Evolutionary conservation across 495 filamentous ascomycete species (phyloP).

Genomic region (Aspergillus homomorphus): DNA sequence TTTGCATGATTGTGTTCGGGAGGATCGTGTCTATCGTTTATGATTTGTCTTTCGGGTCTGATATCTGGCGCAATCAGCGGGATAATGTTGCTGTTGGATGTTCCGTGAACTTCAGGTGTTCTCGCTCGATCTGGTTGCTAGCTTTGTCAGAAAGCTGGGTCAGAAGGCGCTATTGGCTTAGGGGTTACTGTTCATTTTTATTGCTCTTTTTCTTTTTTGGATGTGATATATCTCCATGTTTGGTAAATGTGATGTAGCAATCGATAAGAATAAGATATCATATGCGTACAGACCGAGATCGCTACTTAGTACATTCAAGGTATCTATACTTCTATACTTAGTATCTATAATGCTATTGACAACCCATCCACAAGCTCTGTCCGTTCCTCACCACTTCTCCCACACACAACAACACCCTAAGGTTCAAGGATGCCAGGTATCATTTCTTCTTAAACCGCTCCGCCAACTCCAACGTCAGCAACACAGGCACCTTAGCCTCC

Average conservation of each 20-base stretch:
- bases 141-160: too few species aligned
- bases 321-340: too few species aligned
- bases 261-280: too few species aligned
- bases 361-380: too few species aligned
- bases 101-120: not conserved
- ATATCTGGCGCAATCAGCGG: not conserved
- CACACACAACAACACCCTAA: too few species aligned
- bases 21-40: not conserved
- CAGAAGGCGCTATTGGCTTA: not conserved
- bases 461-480: conserved; percentile 82
- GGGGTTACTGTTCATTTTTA: not conserved
- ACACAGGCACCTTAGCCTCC: conserved; percentile 61
- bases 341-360: too few species aligned
- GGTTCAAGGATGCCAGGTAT: too few species aligned
- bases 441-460: conserved; percentile 35
- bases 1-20: not conserved
- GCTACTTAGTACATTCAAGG: too few species aligned
- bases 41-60: not conserved
- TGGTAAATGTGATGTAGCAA: not conserved
- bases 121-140: not conserved
- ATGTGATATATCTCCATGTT: not conserved
- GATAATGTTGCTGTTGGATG: not conserved
- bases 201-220: not conserved
- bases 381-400: too few species aligned
- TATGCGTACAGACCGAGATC: too few species aligned